Percentiles rank a stretch among this genome's conserved stretches.
Evolutionary conservation across 2,329 filamentous ascomycete genomes (phyloP).

Genomic region (Colletotrichum gloeosporioides): DNA sequence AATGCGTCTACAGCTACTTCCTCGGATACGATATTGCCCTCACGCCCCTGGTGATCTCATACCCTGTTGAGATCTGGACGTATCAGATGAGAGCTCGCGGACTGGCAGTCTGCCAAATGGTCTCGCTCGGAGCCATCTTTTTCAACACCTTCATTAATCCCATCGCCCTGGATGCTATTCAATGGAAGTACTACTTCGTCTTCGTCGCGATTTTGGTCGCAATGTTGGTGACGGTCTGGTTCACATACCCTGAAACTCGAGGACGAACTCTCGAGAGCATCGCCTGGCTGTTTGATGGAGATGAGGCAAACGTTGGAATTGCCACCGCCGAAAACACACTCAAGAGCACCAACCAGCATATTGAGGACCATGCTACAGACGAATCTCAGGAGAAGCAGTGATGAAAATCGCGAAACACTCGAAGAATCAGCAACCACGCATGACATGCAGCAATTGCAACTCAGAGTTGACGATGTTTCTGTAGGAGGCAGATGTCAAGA

Average conservation of each 20-base stretch:
- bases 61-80: conserved; percentile 32
- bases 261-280: conserved; percentile 21
- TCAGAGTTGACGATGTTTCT: background rate
- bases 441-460: background rate
- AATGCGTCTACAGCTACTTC: conserved; percentile 29
- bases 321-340: background rate
- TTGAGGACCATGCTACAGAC: background rate
- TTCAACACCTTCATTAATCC: conserved; percentile 51
- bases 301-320: background rate
- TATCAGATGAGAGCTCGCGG: conserved; percentile 22
- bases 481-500: background rate
- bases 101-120: background rate
- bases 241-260: conserved; percentile 21
- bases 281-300: conserved; percentile 1
- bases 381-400: background rate
- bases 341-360: background rate
- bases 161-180: conserved; percentile 41
- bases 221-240: conserved; percentile 7
- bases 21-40: conserved; percentile 41
- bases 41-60: conserved; percentile 35
- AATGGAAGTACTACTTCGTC: conserved; percentile 49
- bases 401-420: background rate
- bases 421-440: rapidly evolving
- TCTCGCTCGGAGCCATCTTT: conserved; percentile 32
- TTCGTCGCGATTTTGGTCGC: conserved; percentile 56